phyloP scores from a whole-genome alignment of 257 asterid genomes.

The Jacaranda copaia region DNA sequence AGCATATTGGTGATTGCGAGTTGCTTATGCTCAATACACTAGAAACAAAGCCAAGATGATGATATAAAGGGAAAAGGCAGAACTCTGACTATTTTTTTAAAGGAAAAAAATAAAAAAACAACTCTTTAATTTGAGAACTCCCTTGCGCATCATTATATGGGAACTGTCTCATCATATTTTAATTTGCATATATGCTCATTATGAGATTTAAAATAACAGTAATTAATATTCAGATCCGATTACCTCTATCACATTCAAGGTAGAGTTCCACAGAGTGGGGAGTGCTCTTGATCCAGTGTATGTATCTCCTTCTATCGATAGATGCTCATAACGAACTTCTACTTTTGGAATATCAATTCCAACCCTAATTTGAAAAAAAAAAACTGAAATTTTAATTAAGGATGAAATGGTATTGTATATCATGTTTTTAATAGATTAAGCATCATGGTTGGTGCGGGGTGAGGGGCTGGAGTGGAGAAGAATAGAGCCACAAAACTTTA shows the following conservation, averaged over 20 bases:
- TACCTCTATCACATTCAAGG: conserved; percentile 83
- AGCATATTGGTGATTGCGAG: conserved; percentile 1
- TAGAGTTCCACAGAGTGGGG: conserved; percentile 80
- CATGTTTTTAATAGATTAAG: neutral
- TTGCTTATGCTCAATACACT: neutral
- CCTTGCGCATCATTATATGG: neutral
- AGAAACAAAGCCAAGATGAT: conserved; percentile 15
- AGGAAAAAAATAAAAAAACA: no score
- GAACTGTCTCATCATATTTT: neutral
- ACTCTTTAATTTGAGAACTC: neutral
- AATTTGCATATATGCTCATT: neutral
- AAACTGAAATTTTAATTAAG: neutral
- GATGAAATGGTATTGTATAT: neutral
- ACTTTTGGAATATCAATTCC: conserved; percentile 83
- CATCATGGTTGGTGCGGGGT: no score
- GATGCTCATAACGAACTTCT: conserved; percentile 82
- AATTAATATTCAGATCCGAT: neutral
- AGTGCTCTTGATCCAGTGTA: conserved; percentile 86
- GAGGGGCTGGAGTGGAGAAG: no score
- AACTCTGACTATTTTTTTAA: neutral
- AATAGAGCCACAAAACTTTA: neutral
- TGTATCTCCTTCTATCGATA: conserved; percentile 81
- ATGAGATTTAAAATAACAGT: neutral
- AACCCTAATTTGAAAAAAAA: conserved; percentile 55
- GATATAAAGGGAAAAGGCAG: neutral